A percentile compares a stretch with the other conserved stretches of the same genome.
phyloP scores from a whole-genome alignment of 1,284 basidiomycete genomes.

The Austroboletus novae-zelandiae region DNA sequence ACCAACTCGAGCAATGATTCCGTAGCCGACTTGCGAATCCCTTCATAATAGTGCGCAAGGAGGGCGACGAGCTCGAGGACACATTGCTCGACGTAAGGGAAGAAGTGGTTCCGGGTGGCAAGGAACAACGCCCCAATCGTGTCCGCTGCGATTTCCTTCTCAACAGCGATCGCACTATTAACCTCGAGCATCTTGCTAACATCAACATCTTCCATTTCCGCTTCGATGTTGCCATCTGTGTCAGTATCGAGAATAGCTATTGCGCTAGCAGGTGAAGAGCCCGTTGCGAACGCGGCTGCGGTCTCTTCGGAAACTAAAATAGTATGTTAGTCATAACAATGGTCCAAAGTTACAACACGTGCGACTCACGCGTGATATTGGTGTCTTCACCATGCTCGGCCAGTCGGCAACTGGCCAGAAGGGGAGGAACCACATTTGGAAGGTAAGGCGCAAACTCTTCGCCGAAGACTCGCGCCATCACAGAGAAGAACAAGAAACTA shows the following conservation, averaged over 20 bases:
- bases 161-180: conserved; percentile 95
- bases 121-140: conserved; percentile 92
- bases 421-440: conserved; percentile 81
- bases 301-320: conserved; percentile 48
- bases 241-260: conserved; percentile 56
- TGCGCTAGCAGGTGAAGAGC: conserved; percentile 66
- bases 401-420: conserved; percentile 86
- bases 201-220: conserved; percentile 85
- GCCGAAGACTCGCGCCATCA: conserved; percentile 95
- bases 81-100: conserved; percentile 83
- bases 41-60: conserved; percentile 94
- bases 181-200: conserved; percentile 86
- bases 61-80: conserved; percentile 83
- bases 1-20: conserved; percentile 90
- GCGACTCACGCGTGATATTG: conserved; percentile 39
- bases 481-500: conserved; percentile 98
- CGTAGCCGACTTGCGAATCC: conserved; percentile 93
- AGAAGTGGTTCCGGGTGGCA: conserved; percentile 81
- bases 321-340: not conserved
- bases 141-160: conserved; percentile 99
- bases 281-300: conserved; percentile 65
- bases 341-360: conserved; percentile 3
- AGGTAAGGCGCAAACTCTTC: conserved; percentile 93
- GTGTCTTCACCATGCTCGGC: conserved; percentile 74
- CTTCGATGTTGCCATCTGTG: conserved; percentile 55